These are phyloP conservation scores for Talaromyces amestolkiae DNA, from an alignment of 2,329 filamentous ascomycete genomes.

Conservation along the genomic window DNA sequence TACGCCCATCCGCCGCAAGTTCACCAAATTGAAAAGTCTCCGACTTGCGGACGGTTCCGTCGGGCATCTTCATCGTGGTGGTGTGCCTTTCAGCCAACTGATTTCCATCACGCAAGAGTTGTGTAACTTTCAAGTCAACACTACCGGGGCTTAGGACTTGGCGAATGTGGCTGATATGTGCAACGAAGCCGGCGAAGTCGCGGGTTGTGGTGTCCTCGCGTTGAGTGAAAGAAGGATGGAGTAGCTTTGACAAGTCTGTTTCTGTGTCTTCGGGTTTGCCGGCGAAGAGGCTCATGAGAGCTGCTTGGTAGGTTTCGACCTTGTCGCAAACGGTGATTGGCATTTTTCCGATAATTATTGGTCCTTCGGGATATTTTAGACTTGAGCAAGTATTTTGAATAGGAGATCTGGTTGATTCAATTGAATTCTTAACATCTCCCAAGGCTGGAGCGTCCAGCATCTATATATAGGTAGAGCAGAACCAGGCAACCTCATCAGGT, in stretches of 20 bases:
- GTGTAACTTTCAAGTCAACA: constrained; percentile 4
- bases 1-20: constrained; percentile 8
- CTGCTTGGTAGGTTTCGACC: constrained; percentile 13
- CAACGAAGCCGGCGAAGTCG: constrained; percentile 11
- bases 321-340: constrained; percentile 6
- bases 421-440: too few relatives aligned
- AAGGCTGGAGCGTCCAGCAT: background rate
- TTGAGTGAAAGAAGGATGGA: constrained; percentile 12
- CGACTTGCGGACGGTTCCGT: constrained; percentile 3
- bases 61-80: constrained; percentile 7
- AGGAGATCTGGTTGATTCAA: background rate
- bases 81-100: constrained; percentile 11
- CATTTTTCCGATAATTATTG: background rate
- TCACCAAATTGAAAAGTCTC: constrained; percentile 13
- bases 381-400: too few relatives aligned
- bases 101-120: constrained; percentile 10
- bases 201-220: constrained; percentile 10
- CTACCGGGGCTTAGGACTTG: background rate
- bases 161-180: constrained; percentile 12
- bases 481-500: background rate
- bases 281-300: constrained; percentile 4
- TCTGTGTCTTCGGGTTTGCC: constrained; percentile 14
- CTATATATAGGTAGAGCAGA: background rate
- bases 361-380: too few relatives aligned
- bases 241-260: constrained; percentile 6